These are phyloP conservation scores for Suillus spraguei DNA, from an alignment of 768 basidiomycete species.

Conservation along the genomic window DNA sequence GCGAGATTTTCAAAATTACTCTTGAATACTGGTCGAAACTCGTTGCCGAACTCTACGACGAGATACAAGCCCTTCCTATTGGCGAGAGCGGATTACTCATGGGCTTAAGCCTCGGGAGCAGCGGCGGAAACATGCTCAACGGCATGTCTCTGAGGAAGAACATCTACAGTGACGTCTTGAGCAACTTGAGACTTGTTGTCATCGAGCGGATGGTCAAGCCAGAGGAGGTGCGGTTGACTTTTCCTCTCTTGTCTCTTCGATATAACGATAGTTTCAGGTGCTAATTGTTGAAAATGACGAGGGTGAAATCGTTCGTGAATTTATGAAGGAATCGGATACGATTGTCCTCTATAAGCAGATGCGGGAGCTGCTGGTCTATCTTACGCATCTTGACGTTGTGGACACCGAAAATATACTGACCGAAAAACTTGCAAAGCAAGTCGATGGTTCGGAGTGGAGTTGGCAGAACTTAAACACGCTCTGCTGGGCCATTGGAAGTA, in stretches of 20 bases:
- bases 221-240: slow-evolving; percentile 73
- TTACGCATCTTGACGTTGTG: slow-evolving; percentile 93
- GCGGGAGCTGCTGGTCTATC: slow-evolving; percentile 96
- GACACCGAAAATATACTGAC: slow-evolving; percentile 98
- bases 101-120: slow-evolving; percentile 78
- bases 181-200: slow-evolving; percentile 91
- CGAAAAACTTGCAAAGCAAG: slow-evolving; percentile 96
- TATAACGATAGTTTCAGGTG: slow-evolving; percentile 54
- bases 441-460: slow-evolving; percentile 97
- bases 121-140: slow-evolving; percentile 66
- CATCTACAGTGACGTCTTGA: slow-evolving; percentile 93
- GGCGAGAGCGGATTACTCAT: slow-evolving; percentile 86
- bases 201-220: slow-evolving; percentile 99
- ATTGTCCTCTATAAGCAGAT: slow-evolving; percentile 99
- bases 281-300: slow-evolving; percentile 99
- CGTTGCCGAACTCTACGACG: slow-evolving; percentile 95
- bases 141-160: slow-evolving; percentile 88
- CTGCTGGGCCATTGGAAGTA: slow-evolving; percentile 99
- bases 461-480: slow-evolving; percentile 99
- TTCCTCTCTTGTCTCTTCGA: slow-evolving; percentile 7
- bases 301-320: slow-evolving; percentile 98
- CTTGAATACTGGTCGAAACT: slow-evolving; percentile 97
- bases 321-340: slow-evolving; percentile 98
- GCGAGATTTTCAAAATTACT: slow-evolving; percentile 99
- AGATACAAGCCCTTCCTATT: slow-evolving; percentile 90